Evolutionary conservation across 805 yeast species (phyloP).

Genomic region (Brettanomyces anomalus): DNA sequence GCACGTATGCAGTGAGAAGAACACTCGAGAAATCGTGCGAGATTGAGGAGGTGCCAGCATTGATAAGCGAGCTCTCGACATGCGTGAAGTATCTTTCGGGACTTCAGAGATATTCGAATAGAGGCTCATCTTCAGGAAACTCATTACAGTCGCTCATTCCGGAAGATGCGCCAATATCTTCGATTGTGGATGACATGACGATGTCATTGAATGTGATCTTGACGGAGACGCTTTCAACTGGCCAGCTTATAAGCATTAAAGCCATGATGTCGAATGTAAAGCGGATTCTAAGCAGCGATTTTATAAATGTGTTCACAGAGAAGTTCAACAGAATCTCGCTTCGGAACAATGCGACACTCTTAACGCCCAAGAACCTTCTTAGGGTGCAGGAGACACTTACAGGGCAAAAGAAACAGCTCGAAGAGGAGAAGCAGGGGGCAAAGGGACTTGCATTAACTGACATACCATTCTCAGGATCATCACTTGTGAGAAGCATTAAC

Average conservation of each 20-base stretch:
- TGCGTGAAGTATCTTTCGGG: slow-evolving; percentile 19
- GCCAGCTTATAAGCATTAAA: slow-evolving; percentile 49
- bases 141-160: slow-evolving; percentile 27
- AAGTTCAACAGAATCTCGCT: slow-evolving; percentile 38
- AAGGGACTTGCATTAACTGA: slow-evolving; percentile 7
- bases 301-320: slow-evolving; percentile 44
- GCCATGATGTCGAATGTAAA: slow-evolving; percentile 46
- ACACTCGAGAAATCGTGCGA: slow-evolving; percentile 76
- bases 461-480: slow-evolving; percentile 14
- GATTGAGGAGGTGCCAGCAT: slow-evolving; percentile 69
- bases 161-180: slow-evolving; percentile 62
- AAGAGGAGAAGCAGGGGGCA: background rate
- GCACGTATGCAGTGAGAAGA: slow-evolving; percentile 60
- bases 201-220: slow-evolving; percentile 63
- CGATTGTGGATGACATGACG: slow-evolving; percentile 80
- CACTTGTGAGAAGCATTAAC: slow-evolving; percentile 32
- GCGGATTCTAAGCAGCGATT: slow-evolving; percentile 54
- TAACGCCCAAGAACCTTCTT: slow-evolving; percentile 12
- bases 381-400: slow-evolving; percentile 7
- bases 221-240: slow-evolving; percentile 60
- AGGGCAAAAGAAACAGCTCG: background rate
- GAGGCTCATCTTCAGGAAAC: slow-evolving; percentile 3
- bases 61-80: slow-evolving; percentile 26
- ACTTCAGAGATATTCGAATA: background rate
- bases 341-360: slow-evolving; percentile 21